Base-by-base conservation (phyloP, 2,329 filamentous ascomycete species). In the Penicillium sp. region DNA sequence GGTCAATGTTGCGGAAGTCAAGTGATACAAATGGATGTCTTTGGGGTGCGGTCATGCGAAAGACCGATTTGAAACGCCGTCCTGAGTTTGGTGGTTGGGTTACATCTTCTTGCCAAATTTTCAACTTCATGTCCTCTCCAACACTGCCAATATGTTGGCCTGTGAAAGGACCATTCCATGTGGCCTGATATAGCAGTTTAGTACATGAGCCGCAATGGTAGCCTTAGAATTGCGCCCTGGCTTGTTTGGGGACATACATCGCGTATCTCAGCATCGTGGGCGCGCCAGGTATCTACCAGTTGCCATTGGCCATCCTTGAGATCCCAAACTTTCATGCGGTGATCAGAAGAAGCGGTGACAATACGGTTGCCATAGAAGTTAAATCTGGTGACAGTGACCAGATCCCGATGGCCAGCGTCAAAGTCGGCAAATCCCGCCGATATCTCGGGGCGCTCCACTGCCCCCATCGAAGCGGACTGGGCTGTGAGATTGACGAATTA, bases 311-410 rank as follows among this genome's bases (percentile, higher is more conserved):
- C 85, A 64, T 91, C 88, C 62, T 86, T 80, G 55, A 82, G 86
- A 68, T 94, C 88, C 82, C 93, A 97, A 59, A 97, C 89, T 69
- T 92, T 91, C 67, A 97, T 88, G 71, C 89, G 90, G 72, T 96
- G 93, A 72, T 97, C 93, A 18, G 93, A 90, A 18, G 91, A 94
- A 34, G 91, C 91, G 3, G 91, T 94, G 40, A 92, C 89, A 79
- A 93, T 92, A 64, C 92, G 89, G 66, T 91, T 92, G 64, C 92
- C 93, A 72, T 96, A 96, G 62, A 86, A 87, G 74, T 97, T 97
- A 81, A 95, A 96, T 62, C 90, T 88, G 58, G 93, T 86, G 52
- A 90, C 88, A 61, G 92, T 86, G 49, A 95, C 89, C 42, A 94
- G 81, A 71, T 95, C 77, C 47, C 74, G 72, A 66, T 79, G 77